phyloP scores from a whole-genome alignment of 2,329 filamentous ascomycete species.

The Colletotrichum tabaci region DNA sequence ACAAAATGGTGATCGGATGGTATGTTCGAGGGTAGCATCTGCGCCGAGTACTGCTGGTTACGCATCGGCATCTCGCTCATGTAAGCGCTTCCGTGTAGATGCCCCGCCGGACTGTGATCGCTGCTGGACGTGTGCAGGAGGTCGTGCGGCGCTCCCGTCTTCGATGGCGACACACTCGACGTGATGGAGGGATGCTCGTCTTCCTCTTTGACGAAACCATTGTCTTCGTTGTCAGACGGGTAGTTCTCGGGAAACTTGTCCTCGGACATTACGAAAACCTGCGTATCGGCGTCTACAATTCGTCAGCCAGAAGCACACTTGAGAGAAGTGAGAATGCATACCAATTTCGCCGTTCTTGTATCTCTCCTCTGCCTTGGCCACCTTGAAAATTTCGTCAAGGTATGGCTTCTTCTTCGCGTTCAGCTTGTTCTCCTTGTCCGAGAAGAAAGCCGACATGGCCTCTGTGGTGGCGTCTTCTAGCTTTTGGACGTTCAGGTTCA shows the following conservation, averaged over 20 bases:
- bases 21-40: constrained; percentile 61
- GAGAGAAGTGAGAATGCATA: constrained; percentile 50
- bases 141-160: constrained; percentile 51
- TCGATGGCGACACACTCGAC: constrained; percentile 55
- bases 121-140: constrained; percentile 54
- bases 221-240: constrained; percentile 63
- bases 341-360: constrained; percentile 71
- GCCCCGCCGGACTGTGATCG: constrained; percentile 54
- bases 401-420: constrained; percentile 70
- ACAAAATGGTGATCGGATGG: constrained; percentile 57
- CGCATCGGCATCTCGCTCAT: constrained; percentile 63
- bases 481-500: constrained; percentile 67
- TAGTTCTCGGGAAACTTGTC: constrained; percentile 66
- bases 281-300: constrained; percentile 61
- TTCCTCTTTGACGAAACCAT: constrained; percentile 58
- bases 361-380: constrained; percentile 70
- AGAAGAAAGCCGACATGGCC: constrained; percentile 71
- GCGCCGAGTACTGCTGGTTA: constrained; percentile 55
- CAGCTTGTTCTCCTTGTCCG: constrained; percentile 66
- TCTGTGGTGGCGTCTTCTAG: constrained; percentile 73
- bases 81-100: constrained; percentile 53
- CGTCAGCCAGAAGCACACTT: background rate
- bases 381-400: constrained; percentile 73
- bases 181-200: constrained; percentile 57
- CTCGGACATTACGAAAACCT: constrained; percentile 67